phyloP scores from a whole-genome alignment of 2,329 filamentous ascomycete species.

The Hymenoscyphus fraxineus region DNA sequence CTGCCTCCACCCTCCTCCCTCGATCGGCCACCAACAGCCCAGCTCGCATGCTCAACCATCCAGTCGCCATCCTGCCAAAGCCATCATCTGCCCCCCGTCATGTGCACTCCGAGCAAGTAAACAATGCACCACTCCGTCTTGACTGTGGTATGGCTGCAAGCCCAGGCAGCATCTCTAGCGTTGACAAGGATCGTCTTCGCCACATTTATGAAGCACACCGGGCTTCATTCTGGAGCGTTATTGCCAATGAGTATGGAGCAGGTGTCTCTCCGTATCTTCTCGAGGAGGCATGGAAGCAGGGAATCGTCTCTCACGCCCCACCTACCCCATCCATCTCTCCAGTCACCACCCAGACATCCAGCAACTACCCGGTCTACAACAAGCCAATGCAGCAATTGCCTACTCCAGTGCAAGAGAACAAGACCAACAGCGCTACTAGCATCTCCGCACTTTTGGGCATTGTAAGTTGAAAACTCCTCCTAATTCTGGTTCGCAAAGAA shows the following conservation, averaged over 20 bases:
- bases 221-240: conserved; percentile 66
- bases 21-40: conserved; percentile 50
- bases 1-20: conserved; percentile 45
- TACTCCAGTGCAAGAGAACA: conserved; percentile 43
- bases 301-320: conserved; percentile 35
- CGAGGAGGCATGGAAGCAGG: conserved; percentile 61
- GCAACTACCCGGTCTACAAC: conserved; percentile 27
- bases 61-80: conserved; percentile 64
- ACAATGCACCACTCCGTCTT: conserved; percentile 47
- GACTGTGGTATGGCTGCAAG: conserved; percentile 50
- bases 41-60: conserved; percentile 43
- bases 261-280: conserved; percentile 59
- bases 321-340: conserved; percentile 36
- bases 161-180: conserved; percentile 37
- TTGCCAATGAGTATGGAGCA: conserved; percentile 68
- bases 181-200: conserved; percentile 62
- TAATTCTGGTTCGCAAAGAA: neutral
- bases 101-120: conserved; percentile 41
- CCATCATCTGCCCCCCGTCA: conserved; percentile 47
- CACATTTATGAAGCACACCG: conserved; percentile 68
- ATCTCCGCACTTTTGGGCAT: conserved; percentile 62
- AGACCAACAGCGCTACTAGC: conserved; percentile 42
- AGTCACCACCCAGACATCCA: conserved; percentile 23
- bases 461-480: conserved; percentile 20
- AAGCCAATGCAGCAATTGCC: conserved; percentile 50